phyloP scores from a whole-genome alignment of 768 basidiomycete species.

The Collybia nuda region DNA sequence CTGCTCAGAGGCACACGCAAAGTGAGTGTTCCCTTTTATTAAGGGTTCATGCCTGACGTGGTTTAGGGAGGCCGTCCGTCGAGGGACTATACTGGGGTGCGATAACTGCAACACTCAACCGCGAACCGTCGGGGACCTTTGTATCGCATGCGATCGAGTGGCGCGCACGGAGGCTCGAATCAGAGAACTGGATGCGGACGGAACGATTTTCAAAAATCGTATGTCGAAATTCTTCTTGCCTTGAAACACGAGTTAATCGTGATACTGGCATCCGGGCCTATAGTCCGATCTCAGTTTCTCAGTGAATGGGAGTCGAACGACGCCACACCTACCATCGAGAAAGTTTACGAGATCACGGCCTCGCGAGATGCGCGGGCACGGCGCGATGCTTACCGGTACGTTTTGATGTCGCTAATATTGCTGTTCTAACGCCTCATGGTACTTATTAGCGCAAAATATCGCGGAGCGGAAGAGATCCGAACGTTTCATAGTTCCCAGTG shows the following conservation, averaged over 20 bases:
- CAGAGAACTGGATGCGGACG: conserved; percentile 45
- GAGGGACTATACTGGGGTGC: conserved; percentile 49
- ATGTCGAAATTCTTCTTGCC: conserved; percentile 19
- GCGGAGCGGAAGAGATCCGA: conserved; percentile 45
- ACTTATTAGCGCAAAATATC: conserved; percentile 34
- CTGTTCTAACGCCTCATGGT: conserved; percentile 4
- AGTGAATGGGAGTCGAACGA: conserved; percentile 52
- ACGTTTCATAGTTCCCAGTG: conserved; percentile 67
- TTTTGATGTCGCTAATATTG: not conserved
- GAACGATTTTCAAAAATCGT: conserved; percentile 54
- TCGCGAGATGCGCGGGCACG: conserved; percentile 40
- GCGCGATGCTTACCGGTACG: conserved; percentile 51
- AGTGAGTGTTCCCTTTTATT: conserved; percentile 31
- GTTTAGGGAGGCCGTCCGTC: conserved; percentile 50
- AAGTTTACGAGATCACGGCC: conserved; percentile 52
- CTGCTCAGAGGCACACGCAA: conserved; percentile 60
- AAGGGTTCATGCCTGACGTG: conserved; percentile 2
- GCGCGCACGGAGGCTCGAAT: conserved; percentile 41
- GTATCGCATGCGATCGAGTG: conserved; percentile 50
- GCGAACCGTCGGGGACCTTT: conserved; percentile 43
- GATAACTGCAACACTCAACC: conserved; percentile 47
- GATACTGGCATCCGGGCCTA: conserved; percentile 19
- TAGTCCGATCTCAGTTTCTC: conserved; percentile 48
- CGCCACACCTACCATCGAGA: conserved; percentile 43
- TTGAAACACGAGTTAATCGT: conserved; percentile 11